Conservation (phyloP, 257 asterid genomes). For the Forsythia viridissima region DNA sequence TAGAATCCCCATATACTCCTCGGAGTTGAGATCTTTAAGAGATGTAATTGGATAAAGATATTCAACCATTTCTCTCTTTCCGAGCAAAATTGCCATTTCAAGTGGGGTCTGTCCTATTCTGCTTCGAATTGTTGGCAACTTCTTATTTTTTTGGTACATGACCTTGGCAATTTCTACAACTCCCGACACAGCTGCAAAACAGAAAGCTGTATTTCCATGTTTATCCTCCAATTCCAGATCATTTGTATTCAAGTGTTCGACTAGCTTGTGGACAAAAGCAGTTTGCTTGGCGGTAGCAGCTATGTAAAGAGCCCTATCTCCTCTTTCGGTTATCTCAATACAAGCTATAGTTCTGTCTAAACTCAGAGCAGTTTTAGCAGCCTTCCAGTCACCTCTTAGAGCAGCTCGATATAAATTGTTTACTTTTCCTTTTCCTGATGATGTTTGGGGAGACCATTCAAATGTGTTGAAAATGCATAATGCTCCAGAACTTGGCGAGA, state of each 20-base stretch:
- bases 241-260: neutral
- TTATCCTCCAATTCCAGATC: neutral
- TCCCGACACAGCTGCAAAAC: constrained; percentile 26
- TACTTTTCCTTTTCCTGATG: neutral
- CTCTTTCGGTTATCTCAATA: neutral
- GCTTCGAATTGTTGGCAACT: neutral
- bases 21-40: neutral
- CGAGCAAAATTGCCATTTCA: constrained; percentile 11
- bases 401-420: constrained; percentile 6
- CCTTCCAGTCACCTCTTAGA: constrained; percentile 25
- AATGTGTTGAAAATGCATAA: too few relatives aligned
- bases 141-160: constrained; percentile 10
- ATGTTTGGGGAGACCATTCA: too few relatives aligned
- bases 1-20: neutral
- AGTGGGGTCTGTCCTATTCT: neutral
- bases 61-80: constrained; percentile 20
- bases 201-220: constrained; percentile 6
- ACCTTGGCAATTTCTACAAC: constrained; percentile 11
- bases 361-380: neutral
- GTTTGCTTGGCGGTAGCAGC: constrained; percentile 22
- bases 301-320: constrained; percentile 20
- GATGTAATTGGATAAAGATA: constrained; percentile 12
- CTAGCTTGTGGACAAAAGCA: neutral
- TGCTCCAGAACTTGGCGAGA: too few relatives aligned
- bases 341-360: neutral